Conservation (phyloP, 2,329 filamentous ascomycete species). For the Fusarium mundagurra region DNA sequence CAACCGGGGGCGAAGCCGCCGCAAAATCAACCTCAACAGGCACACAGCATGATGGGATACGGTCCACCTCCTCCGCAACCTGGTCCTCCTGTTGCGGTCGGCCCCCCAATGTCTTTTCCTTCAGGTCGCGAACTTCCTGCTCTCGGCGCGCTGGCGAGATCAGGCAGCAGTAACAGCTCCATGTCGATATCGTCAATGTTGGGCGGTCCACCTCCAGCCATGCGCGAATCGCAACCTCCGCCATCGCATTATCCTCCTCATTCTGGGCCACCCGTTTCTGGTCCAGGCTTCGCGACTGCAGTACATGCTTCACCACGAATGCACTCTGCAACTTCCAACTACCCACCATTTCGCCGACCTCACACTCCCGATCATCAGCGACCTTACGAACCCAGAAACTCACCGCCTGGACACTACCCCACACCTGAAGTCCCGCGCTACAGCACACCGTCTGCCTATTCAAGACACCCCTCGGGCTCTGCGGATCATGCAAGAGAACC, state of each 20-base stretch:
- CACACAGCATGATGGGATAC: conserved; percentile 51
- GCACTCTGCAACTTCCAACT: conserved; percentile 66
- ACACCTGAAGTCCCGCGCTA: conserved; percentile 69
- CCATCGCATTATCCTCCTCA: conserved; percentile 56
- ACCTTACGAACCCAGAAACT: conserved; percentile 61
- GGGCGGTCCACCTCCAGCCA: conserved; percentile 58
- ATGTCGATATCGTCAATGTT: conserved; percentile 72
- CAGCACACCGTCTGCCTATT: conserved; percentile 67
- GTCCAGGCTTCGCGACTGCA: conserved; percentile 57
- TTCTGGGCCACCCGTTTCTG: conserved; percentile 53
- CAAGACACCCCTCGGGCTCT: conserved; percentile 59
- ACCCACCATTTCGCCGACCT: conserved; percentile 71
- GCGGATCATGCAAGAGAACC: conserved; percentile 57
- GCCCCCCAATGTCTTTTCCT: conserved; percentile 57
- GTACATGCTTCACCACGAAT: conserved; percentile 67
- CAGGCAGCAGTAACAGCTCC: conserved; percentile 59
- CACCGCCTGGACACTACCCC: conserved; percentile 61
- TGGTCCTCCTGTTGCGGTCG: conserved; percentile 54
- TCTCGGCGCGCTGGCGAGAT: conserved; percentile 59
- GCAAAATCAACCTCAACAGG: conserved; percentile 43
- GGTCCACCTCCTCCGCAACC: conserved; percentile 57
- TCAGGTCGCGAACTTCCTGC: conserved; percentile 64
- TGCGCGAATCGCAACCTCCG: conserved; percentile 55
- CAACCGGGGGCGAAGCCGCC: conserved; percentile 48
- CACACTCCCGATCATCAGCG: conserved; percentile 77